Base-by-base conservation (phyloP, 495 filamentous ascomycete species). In the Chaetomium fimeti region DNA sequence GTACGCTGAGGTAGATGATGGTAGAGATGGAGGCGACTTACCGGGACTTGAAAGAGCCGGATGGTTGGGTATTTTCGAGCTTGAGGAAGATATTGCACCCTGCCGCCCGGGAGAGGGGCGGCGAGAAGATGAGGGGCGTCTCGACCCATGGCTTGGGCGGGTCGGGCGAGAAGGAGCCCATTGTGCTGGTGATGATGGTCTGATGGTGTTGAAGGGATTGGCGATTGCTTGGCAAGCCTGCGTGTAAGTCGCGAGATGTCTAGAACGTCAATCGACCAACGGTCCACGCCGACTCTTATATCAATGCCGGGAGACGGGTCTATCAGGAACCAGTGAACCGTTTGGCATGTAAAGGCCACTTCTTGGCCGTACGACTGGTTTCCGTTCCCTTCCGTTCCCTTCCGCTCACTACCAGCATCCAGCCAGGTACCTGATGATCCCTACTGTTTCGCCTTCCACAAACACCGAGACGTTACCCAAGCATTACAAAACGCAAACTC, bases 31-130 rank as follows among this genome's bases (percentile, higher is more conserved):
- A 22, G 7, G 43, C 20, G 24, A 32, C 57, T 12, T 68, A 74
- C 71, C 91, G 88, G 36, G 92, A 96, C 76, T 97, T 98, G 87
- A 97, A 98, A 12, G 92, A 95, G 52, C 91, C 92, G 5, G 90
- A 89, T 5, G 94, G 93, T 69, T 98, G 93, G 69, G 93, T 85
- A 76, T 91, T 91, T 64, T 98, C 93, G 61, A 97, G 87, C 74
- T 98, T 98, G 69, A 98, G 87, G 76, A 89, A 93, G 77, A 98
- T 85, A 64, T 85, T 82, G 72, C 89, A 93, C 45, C 89, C 89
- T 27, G 89, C 89, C n/a, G 81, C 81, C 62, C 83, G 81, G 42
- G 89, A 92, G 29, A 94, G 82, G 6, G 82, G 76, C 43, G 79
- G 75, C 0, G 89, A 92, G 69, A 86, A 85, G 64, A 89, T 82